Percentiles rank a stretch among this genome's conserved stretches.
Evolutionary conservation across 108 stramenopile genomes (phyloP).

Genomic region (Asterionellopsis glacialis): DNA sequence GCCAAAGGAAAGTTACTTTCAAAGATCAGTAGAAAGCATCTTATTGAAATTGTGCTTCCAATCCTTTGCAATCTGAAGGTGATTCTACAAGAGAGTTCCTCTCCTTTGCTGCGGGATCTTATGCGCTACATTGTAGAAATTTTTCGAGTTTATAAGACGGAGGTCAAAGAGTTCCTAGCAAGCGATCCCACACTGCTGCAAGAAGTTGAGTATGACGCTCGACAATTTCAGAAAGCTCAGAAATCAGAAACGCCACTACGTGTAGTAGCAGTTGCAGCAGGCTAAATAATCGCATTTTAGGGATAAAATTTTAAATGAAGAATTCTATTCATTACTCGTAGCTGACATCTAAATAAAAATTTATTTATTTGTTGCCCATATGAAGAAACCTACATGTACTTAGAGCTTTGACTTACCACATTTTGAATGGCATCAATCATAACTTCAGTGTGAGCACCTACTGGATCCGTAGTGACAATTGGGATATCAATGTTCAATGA

Average conservation of each 20-base stretch:
- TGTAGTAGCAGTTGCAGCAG: background rate
- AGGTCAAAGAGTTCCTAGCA: slow-evolving; percentile 79
- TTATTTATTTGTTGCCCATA: background rate
- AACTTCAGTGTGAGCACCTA: slow-evolving; percentile 43
- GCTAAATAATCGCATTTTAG: background rate
- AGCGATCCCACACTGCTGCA: slow-evolving; percentile 73
- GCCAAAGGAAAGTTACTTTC: slow-evolving; percentile 79
- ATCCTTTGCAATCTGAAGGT: slow-evolving; percentile 85
- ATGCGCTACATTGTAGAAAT: slow-evolving; percentile 82
- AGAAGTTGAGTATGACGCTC: slow-evolving; percentile 82
- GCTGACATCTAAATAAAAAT: background rate
- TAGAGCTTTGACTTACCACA: slow-evolving; percentile 11
- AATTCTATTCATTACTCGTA: slow-evolving; percentile 1
- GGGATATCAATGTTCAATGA: slow-evolving; percentile 32
- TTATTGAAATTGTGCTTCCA: slow-evolving; percentile 90
- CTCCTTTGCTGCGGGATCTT: slow-evolving; percentile 78
- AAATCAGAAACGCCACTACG: background rate
- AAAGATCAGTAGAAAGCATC: slow-evolving; percentile 87
- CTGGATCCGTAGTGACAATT: slow-evolving; percentile 40
- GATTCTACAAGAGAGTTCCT: slow-evolving; percentile 71
- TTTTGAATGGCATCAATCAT: slow-evolving; percentile 52
- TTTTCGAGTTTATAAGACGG: slow-evolving; percentile 68
- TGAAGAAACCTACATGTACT: too few species aligned
- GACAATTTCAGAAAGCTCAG: slow-evolving; percentile 18
- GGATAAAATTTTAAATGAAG: background rate